Percentiles rank a stretch among this genome's conserved stretches.
Evolutionary conservation across 345 rosid genomes (phyloP).

Genomic region (Arabidopsis thaliana): DNA sequence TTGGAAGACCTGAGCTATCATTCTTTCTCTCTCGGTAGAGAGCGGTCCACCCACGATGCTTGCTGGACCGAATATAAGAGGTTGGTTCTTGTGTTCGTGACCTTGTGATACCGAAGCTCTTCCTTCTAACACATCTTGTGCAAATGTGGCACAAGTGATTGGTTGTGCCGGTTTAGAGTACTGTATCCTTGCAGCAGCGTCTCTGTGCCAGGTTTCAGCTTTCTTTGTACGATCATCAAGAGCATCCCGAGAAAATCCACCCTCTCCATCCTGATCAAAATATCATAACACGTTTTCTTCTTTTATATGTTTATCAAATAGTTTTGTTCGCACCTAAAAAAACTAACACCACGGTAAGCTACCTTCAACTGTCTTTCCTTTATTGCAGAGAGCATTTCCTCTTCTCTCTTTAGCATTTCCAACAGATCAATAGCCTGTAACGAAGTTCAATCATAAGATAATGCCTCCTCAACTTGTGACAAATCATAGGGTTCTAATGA

Average conservation of each 20-base stretch:
- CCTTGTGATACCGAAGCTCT: slow-evolving; percentile 77
- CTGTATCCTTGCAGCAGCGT: slow-evolving; percentile 66
- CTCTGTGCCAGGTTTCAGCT: slow-evolving; percentile 92
- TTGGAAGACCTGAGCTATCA: slow-evolving; percentile 89
- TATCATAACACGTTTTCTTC: slow-evolving; percentile 22
- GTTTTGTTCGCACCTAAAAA: background rate
- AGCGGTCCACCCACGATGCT: slow-evolving; percentile 70
- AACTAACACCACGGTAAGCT: background rate
- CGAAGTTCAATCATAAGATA: slow-evolving; percentile 17
- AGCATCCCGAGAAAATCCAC: slow-evolving; percentile 66
- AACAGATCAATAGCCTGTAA: slow-evolving; percentile 81
- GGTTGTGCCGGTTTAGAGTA: slow-evolving; percentile 79
- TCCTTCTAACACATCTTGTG: slow-evolving; percentile 96
- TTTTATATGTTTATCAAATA: background rate
- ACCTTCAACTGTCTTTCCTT: slow-evolving; percentile 80
- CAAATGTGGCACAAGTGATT: slow-evolving; percentile 95
- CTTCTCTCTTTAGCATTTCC: slow-evolving; percentile 89
- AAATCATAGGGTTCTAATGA: background rate
- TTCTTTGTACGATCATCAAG: slow-evolving; percentile 78
- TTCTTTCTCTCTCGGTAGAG: slow-evolving; percentile 80
- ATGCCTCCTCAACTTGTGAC: slow-evolving; percentile 25
- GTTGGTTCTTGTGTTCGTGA: slow-evolving; percentile 94
- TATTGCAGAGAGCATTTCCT: slow-evolving; percentile 84
- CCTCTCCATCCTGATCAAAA: slow-evolving; percentile 61
- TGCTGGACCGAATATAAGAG: slow-evolving; percentile 91